Evolutionary conservation across 2,329 filamentous ascomycete species (phyloP).

Genomic region (Teratosphaeria nubilosa): DNA sequence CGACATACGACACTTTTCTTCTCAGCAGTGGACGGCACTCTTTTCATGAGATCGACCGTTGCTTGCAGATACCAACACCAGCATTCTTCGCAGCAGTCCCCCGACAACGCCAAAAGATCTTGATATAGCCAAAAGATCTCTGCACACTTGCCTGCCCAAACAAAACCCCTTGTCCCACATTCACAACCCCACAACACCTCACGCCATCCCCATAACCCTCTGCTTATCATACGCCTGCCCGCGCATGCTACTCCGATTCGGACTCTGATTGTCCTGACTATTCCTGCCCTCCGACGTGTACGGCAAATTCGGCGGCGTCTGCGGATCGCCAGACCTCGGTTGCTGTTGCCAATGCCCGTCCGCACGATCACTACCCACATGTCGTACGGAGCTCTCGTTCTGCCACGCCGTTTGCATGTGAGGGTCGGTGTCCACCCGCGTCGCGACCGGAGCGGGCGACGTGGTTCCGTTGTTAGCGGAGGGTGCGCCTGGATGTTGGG

Average conservation of each 20-base stretch:
- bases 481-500: constrained; percentile 14
- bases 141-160: not conserved
- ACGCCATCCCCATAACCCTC: constrained; percentile 16
- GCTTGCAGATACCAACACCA: too few species aligned
- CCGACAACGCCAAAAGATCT: not conserved
- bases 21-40: not conserved
- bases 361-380: constrained; percentile 41
- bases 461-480: constrained; percentile 20
- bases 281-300: constrained; percentile 17
- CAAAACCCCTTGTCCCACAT: not conserved
- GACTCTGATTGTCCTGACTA: constrained; percentile 22
- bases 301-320: constrained; percentile 19
- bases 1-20: not conserved
- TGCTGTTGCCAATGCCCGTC: not conserved
- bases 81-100: too few species aligned
- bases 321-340: constrained; percentile 2
- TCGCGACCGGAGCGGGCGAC: constrained; percentile 41
- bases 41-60: not conserved
- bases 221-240: constrained; percentile 17
- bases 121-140: not conserved
- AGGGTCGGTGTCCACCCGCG: constrained; percentile 78
- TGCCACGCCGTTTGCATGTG: constrained; percentile 60
- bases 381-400: constrained; percentile 73
- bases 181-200: not conserved
- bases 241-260: constrained; percentile 18